Evolutionary conservation across 805 yeast genomes (phyloP).

Genomic region (Candida rishiriensis): DNA sequence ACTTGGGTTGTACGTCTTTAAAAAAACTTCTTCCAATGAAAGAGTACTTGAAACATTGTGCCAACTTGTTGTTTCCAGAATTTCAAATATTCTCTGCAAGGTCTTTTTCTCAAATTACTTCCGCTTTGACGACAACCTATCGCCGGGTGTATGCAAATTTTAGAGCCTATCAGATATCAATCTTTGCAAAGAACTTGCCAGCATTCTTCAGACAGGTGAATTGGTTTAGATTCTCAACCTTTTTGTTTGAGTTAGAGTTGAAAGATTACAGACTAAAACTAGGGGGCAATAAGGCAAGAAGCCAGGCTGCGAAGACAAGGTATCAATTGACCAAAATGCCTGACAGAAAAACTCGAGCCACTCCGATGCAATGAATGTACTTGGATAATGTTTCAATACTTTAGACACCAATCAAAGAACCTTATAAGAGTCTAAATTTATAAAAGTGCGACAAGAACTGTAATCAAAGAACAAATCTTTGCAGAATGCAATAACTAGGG

Average conservation of each 20-base stretch:
- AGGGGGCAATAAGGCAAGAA: neutral
- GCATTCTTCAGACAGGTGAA: conserved; percentile 18
- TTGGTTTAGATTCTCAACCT: conserved; percentile 18
- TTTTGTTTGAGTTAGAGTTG: conserved; percentile 22
- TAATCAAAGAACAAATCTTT: no score
- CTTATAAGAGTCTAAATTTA: no score
- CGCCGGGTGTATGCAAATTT: conserved; percentile 16
- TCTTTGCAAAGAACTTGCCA: conserved; percentile 15
- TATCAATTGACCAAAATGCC: no score
- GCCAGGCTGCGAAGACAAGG: no score
- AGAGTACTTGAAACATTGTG: conserved; percentile 13
- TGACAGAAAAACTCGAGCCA: no score
- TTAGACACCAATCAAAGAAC: no score
- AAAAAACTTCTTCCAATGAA: conserved; percentile 12
- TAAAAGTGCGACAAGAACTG: no score
- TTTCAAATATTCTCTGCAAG: conserved; percentile 3
- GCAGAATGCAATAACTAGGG: neutral
- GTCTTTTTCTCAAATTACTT: neutral
- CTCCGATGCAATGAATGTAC: no score
- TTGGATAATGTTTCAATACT: no score
- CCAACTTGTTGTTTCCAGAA: conserved; percentile 15
- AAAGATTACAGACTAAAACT: conserved; percentile 6
- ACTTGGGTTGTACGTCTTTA: conserved; percentile 7
- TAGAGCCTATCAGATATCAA: conserved; percentile 15
- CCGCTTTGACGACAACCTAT: conserved; percentile 2